phyloP scores from a whole-genome alignment of 768 basidiomycete genomes.

The Mycena sanguinolenta region DNA sequence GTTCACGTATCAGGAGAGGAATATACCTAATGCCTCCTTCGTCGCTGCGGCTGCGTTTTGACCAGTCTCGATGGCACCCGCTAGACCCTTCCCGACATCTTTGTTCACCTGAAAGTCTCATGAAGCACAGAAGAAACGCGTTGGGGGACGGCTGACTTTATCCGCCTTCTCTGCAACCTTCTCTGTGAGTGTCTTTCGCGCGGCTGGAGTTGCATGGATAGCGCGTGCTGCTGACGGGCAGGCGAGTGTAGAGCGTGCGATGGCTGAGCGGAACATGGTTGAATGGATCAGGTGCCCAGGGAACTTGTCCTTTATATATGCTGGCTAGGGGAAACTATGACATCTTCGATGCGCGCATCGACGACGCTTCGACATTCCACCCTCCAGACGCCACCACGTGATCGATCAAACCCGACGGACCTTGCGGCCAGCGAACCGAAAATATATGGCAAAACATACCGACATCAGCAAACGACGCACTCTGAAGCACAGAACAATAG shows the following conservation, averaged over 20 bases:
- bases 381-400: background rate
- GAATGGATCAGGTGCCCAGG: background rate
- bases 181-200: constrained; percentile 57
- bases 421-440: too few species aligned
- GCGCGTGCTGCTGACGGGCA: constrained; percentile 39
- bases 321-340: background rate
- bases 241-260: constrained; percentile 28
- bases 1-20: background rate
- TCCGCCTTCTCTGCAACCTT: constrained; percentile 61
- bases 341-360: background rate
- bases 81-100: constrained; percentile 59
- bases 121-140: constrained; percentile 1
- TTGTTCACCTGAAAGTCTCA: constrained; percentile 54
- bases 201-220: constrained; percentile 52
- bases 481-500: too few species aligned
- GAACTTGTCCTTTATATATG: background rate
- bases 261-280: constrained; percentile 38
- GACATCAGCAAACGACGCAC: too few species aligned
- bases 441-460: too few species aligned
- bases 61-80: constrained; percentile 61
- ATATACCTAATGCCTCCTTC: constrained; percentile 56
- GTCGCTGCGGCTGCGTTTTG: constrained; percentile 56
- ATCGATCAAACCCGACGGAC: too few species aligned
- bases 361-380: too few species aligned
- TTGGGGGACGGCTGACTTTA: constrained; percentile 45